Percentiles rank a stretch among this genome's conserved stretches.
Conservation (phyloP, 345 rosid species). For the Orychophragmus violaceus region DNA sequence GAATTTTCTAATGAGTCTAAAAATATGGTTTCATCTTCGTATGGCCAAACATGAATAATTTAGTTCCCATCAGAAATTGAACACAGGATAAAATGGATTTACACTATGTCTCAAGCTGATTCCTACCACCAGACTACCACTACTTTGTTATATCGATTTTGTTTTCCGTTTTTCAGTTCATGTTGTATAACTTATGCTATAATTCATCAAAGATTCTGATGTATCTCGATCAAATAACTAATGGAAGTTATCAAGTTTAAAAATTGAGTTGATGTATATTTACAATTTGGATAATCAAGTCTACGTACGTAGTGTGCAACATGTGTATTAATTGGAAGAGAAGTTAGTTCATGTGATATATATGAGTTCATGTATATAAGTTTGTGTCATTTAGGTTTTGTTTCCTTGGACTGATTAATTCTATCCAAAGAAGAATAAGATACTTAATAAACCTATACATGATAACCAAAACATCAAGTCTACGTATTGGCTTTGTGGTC, state of each 20-base stretch:
- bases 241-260: neutral
- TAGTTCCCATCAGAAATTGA: no score
- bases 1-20: no score
- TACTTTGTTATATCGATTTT: neutral
- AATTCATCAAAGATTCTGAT: no score
- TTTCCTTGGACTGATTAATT: neutral
- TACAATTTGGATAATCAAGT: neutral
- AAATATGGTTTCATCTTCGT: no score
- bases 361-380: neutral
- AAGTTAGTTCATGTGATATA: neutral
- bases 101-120: no score
- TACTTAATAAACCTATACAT: neutral
- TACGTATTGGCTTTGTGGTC: no score
- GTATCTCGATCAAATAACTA: no score
- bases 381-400: neutral
- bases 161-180: neutral
- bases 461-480: neutral
- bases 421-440: neutral
- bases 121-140: no score
- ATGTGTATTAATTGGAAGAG: neutral
- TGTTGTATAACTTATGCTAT: neutral
- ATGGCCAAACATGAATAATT: no score
- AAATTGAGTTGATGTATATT: neutral
- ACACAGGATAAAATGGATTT: no score
- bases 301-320: neutral